Conservation (phyloP, 2,329 filamentous ascomycete species). For the Trichoderma atrobrunneum region DNA sequence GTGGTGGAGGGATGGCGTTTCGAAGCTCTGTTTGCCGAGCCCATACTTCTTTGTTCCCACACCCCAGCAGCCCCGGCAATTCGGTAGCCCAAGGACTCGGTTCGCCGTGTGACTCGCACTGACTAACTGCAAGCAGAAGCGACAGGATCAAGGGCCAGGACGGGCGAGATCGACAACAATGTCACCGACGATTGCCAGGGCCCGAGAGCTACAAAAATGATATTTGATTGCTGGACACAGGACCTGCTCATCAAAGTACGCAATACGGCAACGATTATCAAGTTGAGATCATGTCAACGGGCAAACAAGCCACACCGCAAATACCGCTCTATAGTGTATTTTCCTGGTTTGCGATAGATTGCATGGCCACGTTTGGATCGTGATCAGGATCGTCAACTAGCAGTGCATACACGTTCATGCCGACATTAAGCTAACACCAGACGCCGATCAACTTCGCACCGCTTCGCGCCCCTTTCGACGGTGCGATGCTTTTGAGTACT, state of each 20-base stretch:
- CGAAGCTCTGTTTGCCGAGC: conserved; percentile 1
- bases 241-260: neutral
- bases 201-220: neutral
- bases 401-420: conserved; percentile 2
- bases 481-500: neutral
- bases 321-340: neutral
- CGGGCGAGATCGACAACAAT: neutral
- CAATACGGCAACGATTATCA: neutral
- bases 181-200: neutral
- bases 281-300: neutral
- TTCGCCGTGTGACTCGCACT: conserved; percentile 15
- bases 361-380: conserved; percentile 11
- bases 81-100: conserved; percentile 18
- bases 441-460: neutral
- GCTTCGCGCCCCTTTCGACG: neutral
- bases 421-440: neutral
- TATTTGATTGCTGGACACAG: neutral
- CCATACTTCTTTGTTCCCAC: conserved; percentile 4
- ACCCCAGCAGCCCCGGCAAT: conserved; percentile 15
- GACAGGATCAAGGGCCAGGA: neutral
- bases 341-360: conserved; percentile 12
- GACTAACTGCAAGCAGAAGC: neutral
- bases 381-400: conserved; percentile 16
- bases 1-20: conserved; percentile 2
- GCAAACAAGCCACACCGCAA: conserved; percentile 2